These are phyloP conservation scores for Colletotrichum kahawae DNA, from an alignment of 2,329 filamentous ascomycete genomes.

Conservation along the genomic window DNA sequence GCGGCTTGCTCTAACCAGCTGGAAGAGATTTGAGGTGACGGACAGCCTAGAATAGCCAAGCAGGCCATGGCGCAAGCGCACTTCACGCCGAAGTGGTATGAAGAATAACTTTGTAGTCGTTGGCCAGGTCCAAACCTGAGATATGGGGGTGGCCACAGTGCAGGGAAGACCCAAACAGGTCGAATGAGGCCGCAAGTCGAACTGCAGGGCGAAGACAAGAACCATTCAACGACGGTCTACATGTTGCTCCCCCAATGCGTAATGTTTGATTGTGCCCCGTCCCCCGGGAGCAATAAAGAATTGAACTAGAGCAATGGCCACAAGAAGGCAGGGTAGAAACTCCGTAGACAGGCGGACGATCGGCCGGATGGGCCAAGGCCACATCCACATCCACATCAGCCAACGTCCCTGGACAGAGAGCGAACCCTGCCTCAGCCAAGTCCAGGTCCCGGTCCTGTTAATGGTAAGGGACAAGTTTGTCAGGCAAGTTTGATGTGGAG, in stretches of 20 bases:
- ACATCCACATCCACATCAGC: slow-evolving; percentile 4
- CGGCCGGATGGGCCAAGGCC: background rate
- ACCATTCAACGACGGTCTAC: background rate
- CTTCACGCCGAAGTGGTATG: background rate
- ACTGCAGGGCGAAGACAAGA: background rate
- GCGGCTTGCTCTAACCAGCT: background rate
- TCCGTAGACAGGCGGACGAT: background rate
- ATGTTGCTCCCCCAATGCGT: background rate
- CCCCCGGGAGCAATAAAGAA: background rate
- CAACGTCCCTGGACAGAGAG: slow-evolving; percentile 2
- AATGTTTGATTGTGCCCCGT: background rate
- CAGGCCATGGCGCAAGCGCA: background rate
- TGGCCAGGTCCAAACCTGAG: background rate
- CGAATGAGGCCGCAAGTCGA: background rate
- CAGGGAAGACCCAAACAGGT: background rate
- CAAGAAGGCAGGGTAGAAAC: background rate
- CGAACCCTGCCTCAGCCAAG: slow-evolving; percentile 5
- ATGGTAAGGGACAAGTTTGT: background rate
- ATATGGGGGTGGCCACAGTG: background rate
- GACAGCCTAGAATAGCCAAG: background rate
- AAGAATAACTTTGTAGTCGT: background rate
- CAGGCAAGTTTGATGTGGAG: background rate
- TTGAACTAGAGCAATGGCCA: background rate
- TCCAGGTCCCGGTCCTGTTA: background rate
- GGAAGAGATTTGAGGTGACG: background rate